Base-by-base conservation (phyloP, 2,329 filamentous ascomycete genomes). In the Bipolaris gigantea region DNA sequence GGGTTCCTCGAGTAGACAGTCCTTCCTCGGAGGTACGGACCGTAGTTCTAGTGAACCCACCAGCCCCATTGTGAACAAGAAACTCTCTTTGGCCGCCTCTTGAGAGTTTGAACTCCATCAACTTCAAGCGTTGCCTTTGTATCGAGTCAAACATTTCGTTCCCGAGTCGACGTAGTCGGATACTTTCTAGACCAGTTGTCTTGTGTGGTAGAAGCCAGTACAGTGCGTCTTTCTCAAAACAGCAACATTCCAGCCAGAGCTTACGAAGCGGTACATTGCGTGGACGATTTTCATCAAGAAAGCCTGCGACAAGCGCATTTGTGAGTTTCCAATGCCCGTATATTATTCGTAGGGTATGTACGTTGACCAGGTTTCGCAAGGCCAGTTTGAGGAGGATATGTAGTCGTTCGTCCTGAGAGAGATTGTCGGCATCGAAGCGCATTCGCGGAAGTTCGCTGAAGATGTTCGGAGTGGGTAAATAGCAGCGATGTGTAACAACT, bases 161-260 rank as follows among this genome's bases (percentile, higher is more conserved):
- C n/a, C 73, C 69, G 27, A 79, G 53, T 5, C 77, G 67, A 25
- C 77, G 72, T 34, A 79, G 57, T 2, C 77, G 73, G 19, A 80
- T 53, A 32, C 71, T 76, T 49, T 79, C 70, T 2, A 80, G 62
- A 0, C 71, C 73, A 7, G 55, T 60, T 2, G 71, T 65, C 40
- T 71, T 57, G 5, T 69, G 15, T 16, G 57, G 33, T 1, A 60
- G 44, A 3, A 63, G 58, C 27, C 65, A 58, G 15, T 35, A 50
- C 13, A 61, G 50, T 3, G 60, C 49, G 11, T 60, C 47, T 1
- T 68, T 66, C 5, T 69, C 66, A 9, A 68, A 64, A 15, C 71
- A 73, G 52, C 75, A 77, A 48, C 73, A 78, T 49, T 80, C 78
- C 4, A 80, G 64, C 78, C 78, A 80, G 5, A 80, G 68, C 47